Percentiles rank a stretch among this genome's conserved stretches.
Conservation (phyloP, 495 filamentous ascomycete genomes). For the Eremomyces bilateralis region DNA sequence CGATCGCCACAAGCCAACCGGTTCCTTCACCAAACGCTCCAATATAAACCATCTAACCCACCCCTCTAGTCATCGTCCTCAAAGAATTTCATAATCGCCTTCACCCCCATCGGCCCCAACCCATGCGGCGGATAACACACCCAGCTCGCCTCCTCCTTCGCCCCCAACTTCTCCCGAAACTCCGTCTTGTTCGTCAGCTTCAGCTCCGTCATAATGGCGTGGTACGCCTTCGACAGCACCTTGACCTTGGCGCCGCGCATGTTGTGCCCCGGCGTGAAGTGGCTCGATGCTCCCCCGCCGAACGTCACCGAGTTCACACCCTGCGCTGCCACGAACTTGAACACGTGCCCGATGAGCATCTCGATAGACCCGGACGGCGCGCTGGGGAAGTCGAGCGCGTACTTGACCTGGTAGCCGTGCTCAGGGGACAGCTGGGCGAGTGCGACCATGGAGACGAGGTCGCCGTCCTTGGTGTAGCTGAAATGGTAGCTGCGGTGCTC, state of each 20-base stretch:
- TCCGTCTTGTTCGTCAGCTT: conserved; percentile 64
- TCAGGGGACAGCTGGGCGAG: conserved; percentile 50
- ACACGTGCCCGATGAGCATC: conserved; percentile 51
- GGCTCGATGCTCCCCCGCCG: conserved; percentile 47
- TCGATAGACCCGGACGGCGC: conserved; percentile 65
- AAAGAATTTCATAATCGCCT: conserved; percentile 65
- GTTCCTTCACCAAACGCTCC: no score
- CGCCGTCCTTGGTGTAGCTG: conserved; percentile 41
- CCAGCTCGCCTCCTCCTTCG: conserved; percentile 52
- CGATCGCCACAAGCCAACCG: no score
- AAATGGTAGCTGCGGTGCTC: conserved; percentile 67
- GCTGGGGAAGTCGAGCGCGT: conserved; percentile 63
- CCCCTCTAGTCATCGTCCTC: conserved; percentile 32
- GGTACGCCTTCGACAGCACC: conserved; percentile 55
- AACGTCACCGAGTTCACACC: conserved; percentile 55
- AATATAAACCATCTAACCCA: conserved; percentile 14
- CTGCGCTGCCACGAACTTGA: conserved; percentile 38
- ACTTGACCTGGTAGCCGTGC: conserved; percentile 76
- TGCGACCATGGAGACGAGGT: conserved; percentile 48
- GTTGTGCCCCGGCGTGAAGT: conserved; percentile 51
- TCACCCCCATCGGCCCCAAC: conserved; percentile 49
- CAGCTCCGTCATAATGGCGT: conserved; percentile 53
- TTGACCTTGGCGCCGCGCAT: conserved; percentile 49
- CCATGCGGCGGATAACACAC: conserved; percentile 68
- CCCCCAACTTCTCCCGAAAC: conserved; percentile 71